A percentile compares a stretch with the other conserved stretches of the same genome.
These are phyloP conservation scores for Linum tenue DNA, from an alignment of 345 rosid genomes.

Conservation along the genomic window DNA sequence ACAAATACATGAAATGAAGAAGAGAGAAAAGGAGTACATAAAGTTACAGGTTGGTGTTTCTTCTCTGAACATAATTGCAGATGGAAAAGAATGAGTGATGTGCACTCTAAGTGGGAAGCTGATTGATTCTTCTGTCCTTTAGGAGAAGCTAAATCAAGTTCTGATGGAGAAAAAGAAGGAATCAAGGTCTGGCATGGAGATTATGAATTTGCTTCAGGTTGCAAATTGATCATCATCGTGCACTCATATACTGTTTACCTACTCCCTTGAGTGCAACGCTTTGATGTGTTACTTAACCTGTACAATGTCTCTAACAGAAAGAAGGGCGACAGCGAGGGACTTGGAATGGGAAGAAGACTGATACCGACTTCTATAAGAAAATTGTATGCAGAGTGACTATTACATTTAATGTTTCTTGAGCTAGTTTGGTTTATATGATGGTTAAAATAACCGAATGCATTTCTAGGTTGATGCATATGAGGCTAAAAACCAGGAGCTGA, in stretches of 20 bases:
- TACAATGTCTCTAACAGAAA: constrained; percentile 45
- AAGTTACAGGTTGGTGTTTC: constrained; percentile 64
- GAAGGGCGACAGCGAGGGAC: constrained; percentile 98
- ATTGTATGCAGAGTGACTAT: constrained; percentile 44
- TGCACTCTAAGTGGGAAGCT: not conserved
- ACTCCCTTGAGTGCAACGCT: not conserved
- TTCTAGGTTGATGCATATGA: constrained; percentile 92
- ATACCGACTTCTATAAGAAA: constrained; percentile 86
- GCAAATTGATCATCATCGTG: not conserved
- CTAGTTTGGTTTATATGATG: not conserved
- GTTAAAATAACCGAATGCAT: constrained; percentile 8
- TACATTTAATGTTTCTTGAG: constrained; percentile 6
- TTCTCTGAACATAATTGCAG: not conserved
- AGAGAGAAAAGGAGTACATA: constrained; percentile 90
- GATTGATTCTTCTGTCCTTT: constrained; percentile 9
- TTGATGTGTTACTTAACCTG: constrained; percentile 7
- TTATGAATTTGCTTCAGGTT: constrained; percentile 98
- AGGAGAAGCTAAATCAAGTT: constrained; percentile 96
- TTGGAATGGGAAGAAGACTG: constrained; percentile 97
- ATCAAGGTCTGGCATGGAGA: constrained; percentile 95
- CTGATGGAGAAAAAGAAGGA: constrained; percentile 99
- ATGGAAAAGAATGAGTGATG: not conserved
- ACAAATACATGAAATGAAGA: constrained; percentile 95
- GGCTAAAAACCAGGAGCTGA: constrained; percentile 79
- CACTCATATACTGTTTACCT: not conserved